Conservation (phyloP, 257 asterid species). For the Ajuga chamaepitys region DNA sequence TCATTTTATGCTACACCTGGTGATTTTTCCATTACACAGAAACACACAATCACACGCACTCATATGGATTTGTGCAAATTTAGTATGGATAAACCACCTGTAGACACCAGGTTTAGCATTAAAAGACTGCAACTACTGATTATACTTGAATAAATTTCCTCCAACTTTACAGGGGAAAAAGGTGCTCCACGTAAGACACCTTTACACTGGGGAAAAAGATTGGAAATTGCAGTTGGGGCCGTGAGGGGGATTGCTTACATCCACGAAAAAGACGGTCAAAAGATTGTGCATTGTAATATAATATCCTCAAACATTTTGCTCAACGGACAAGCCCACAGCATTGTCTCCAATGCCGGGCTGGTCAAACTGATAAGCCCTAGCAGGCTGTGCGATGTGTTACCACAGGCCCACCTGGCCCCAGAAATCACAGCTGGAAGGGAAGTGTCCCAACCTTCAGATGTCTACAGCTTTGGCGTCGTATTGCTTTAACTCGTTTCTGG, state of each 20-base stretch:
- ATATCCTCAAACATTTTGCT: constrained; percentile 28
- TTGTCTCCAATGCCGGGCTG: constrained; percentile 23
- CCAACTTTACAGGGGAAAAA: constrained; percentile 8
- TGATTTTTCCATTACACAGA: no score
- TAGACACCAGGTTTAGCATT: no score
- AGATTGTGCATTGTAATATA: constrained; percentile 31
- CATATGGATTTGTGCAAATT: no score
- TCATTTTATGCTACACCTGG: no score
- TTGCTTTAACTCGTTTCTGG: constrained; percentile 22
- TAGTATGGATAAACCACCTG: no score
- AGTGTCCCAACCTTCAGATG: constrained; percentile 26
- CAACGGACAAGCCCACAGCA: constrained; percentile 1
- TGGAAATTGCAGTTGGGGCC: constrained; percentile 26
- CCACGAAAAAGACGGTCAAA: constrained; percentile 17
- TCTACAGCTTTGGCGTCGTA: constrained; percentile 33
- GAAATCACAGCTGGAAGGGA: constrained; percentile 10
- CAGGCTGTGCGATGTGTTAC: not conserved
- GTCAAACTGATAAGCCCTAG: not conserved
- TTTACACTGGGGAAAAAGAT: constrained; percentile 22
- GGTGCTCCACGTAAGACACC: no score
- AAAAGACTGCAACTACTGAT: no score
- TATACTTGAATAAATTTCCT: not conserved
- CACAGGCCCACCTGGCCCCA: constrained; percentile 20
- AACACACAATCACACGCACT: no score
- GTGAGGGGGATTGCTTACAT: constrained; percentile 30